These are phyloP conservation scores for Austroboletus festivus DNA, from an alignment of 768 basidiomycete genomes.

Conservation along the genomic window DNA sequence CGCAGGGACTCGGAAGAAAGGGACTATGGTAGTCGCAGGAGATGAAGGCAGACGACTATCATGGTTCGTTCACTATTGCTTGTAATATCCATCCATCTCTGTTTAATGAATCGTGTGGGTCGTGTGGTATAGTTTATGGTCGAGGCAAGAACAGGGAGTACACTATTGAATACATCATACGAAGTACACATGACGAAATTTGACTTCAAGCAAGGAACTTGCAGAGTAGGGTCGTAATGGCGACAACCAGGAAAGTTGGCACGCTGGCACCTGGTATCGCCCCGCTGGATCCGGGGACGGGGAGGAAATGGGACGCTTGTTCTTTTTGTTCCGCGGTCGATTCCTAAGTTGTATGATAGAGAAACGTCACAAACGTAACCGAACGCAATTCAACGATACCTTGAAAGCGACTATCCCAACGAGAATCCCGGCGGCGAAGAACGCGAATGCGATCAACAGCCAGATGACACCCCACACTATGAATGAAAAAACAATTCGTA, in stretches of 20 bases:
- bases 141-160: neutral
- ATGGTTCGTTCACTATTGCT: neutral
- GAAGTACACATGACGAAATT: neutral
- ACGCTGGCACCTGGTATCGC: constrained; percentile 30
- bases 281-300: constrained; percentile 51
- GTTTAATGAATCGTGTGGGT: neutral
- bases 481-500: too few relatives aligned
- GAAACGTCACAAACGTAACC: too few relatives aligned
- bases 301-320: constrained; percentile 55
- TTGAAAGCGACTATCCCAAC: constrained; percentile 83
- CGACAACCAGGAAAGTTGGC: constrained; percentile 22
- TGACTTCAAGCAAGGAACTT: constrained; percentile 17
- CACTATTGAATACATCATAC: constrained; percentile 12
- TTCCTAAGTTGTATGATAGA: constrained; percentile 52
- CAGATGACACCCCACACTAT: constrained; percentile 88
- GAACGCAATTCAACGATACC: too few relatives aligned
- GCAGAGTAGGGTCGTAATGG: constrained; percentile 24
- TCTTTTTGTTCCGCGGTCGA: constrained; percentile 52
- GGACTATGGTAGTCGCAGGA: constrained; percentile 18
- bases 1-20: constrained; percentile 24
- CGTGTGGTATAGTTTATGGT: neutral
- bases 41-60: constrained; percentile 6
- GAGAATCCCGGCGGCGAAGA: constrained; percentile 72
- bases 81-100: neutral
- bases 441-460: constrained; percentile 70